Conservation (phyloP, 2,329 filamentous ascomycete species). For the Nemania diffusa region DNA sequence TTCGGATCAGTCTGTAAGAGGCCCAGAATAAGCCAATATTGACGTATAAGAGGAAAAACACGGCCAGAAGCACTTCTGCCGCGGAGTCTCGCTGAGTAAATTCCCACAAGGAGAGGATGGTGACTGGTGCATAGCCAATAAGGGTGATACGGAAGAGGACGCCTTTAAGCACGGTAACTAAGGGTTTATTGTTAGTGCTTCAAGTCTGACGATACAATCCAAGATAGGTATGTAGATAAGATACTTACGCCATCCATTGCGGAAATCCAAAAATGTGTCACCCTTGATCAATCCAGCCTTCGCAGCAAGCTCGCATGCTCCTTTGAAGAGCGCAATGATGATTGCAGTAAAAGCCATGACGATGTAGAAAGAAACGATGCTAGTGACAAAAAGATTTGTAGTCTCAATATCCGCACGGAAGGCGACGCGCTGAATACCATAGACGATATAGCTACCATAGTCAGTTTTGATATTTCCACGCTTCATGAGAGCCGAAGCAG, state of each 20-base stretch:
- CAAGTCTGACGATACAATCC: neutral
- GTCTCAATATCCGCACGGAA: constrained; percentile 86
- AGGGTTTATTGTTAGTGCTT: constrained; percentile 22
- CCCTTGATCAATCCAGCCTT: constrained; percentile 81
- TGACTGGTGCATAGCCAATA: constrained; percentile 92
- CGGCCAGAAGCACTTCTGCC: constrained; percentile 85
- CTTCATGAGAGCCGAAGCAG: constrained; percentile 59
- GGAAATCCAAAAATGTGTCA: constrained; percentile 92
- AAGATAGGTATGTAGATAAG: neutral
- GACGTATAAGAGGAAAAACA: constrained; percentile 89
- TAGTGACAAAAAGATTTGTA: constrained; percentile 94
- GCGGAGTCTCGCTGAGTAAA: constrained; percentile 86
- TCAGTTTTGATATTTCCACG: constrained; percentile 64
- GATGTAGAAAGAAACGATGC: constrained; percentile 86
- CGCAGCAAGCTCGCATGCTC: constrained; percentile 77
- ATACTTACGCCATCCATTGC: constrained; percentile 79
- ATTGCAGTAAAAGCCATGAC: constrained; percentile 81
- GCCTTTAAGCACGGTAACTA: constrained; percentile 84
- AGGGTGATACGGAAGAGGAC: constrained; percentile 91
- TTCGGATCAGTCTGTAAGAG: constrained; percentile 86
- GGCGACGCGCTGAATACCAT: constrained; percentile 88
- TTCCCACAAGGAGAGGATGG: constrained; percentile 92
- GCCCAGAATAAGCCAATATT: constrained; percentile 83
- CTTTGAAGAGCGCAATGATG: constrained; percentile 82
- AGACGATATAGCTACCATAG: constrained; percentile 71